Base-by-base conservation (phyloP, 106 monocot genomes). In the Dioscorea alata region DNA sequence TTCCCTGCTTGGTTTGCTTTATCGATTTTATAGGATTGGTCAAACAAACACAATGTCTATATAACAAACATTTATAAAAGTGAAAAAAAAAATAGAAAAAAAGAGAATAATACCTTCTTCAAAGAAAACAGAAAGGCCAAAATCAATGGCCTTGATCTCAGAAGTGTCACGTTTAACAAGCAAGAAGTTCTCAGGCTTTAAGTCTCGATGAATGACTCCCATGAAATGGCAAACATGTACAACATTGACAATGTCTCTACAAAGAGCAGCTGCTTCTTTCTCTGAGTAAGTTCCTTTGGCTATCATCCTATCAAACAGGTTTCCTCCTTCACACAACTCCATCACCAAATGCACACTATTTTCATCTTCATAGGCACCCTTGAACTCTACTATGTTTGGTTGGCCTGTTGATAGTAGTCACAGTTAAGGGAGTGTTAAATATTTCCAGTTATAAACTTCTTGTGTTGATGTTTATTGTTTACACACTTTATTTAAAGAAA, bases 201-300 rank as follows among this genome's bases (percentile, higher is more conserved):
- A 73, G 59, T 90, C 86, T 57, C 90, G 63, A 48, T 90, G 86
- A 56, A 90, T 69, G 49, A 91, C 90, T 59, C 90, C 90, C 90
- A 91, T 91, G 79, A 87, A 86, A 59, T 90, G 89, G 66, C 89
- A 90, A 17, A 77, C 80, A 23, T 90, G 83, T 16, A 90, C 89
- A 7, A 86, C 83, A 13, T 67, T 74, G n/a, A 86, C 78, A 48
- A 90, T 83, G 49, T 71, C 74, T 50, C 89, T 66, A 50, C 66
- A 78, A 1, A 90, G 65, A 2, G 70, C 74, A 1, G 85, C 86
- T 4, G 85, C 85, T 62, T 76, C 61, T 7, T 65, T 49, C 75
- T 90, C 89, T 49, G 83, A 59, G 61, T 83, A 90, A 67, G 57
- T 79, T 25, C 91, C 77, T 63, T 82, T 81, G 50, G 81, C 57